Percentiles rank a stretch among this genome's conserved stretches.
Conservation (phyloP, 106 monocot species). For the Posidonia australis region DNA sequence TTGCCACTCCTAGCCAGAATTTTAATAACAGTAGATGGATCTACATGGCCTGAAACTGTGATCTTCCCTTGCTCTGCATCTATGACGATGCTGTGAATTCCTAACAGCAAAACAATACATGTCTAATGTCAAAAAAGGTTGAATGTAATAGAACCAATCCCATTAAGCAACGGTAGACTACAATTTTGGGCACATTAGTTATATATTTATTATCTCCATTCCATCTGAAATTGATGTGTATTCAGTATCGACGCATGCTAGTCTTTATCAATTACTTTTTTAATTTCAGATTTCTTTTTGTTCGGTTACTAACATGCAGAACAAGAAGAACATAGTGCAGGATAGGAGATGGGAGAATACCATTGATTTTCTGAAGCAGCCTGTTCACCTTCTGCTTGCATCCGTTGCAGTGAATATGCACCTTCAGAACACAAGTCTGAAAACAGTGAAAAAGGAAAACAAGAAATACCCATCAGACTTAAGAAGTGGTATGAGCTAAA, state of each 20-base stretch:
- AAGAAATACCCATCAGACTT: background rate
- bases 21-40: slow-evolving; percentile 49
- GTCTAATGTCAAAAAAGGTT: too few species aligned
- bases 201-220: too few species aligned
- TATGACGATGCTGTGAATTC: slow-evolving; percentile 39
- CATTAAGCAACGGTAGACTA: too few species aligned
- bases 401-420: slow-evolving; percentile 24
- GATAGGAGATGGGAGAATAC: slow-evolving; percentile 1
- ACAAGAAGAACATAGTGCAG: background rate
- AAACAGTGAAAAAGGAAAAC: background rate
- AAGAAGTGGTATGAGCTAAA: background rate
- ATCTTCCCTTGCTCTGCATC: slow-evolving; percentile 70
- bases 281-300: background rate
- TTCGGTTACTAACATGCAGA: background rate
- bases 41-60: slow-evolving; percentile 50
- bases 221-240: too few species aligned
- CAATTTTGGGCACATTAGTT: too few species aligned
- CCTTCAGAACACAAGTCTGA: slow-evolving; percentile 22
- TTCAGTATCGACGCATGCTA: slow-evolving; percentile 1
- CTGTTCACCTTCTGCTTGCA: slow-evolving; percentile 28
- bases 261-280: background rate
- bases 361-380: slow-evolving; percentile 22
- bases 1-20: slow-evolving; percentile 56
- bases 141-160: too few species aligned
- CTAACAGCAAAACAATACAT: slow-evolving; percentile 11